phyloP scores from a whole-genome alignment of 2,329 filamentous ascomycete genomes.

The Penicillium capsulatum region DNA sequence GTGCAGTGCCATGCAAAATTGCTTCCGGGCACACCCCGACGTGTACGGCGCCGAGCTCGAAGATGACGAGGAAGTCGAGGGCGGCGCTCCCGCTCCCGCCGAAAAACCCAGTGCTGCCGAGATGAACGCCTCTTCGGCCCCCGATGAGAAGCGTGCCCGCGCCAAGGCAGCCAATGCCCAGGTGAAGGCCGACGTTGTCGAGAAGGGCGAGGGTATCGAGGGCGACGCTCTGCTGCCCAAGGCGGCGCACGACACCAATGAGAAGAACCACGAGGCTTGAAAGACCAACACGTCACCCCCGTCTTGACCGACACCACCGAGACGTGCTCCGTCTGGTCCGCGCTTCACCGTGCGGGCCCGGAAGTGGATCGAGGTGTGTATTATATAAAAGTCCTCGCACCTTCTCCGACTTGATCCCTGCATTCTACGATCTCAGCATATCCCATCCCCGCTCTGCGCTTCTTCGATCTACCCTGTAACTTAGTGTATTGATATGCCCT shows the following conservation, averaged over 20 bases:
- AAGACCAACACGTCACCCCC: constrained; percentile 11
- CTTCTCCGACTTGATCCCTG: constrained; percentile 9
- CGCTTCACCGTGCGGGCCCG: constrained; percentile 9
- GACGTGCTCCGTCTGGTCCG: not conserved
- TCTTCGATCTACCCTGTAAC: constrained; percentile 24
- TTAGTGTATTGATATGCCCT: constrained; percentile 29
- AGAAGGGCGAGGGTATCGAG: constrained; percentile 34
- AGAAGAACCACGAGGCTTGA: constrained; percentile 21
- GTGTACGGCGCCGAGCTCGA: constrained; percentile 86
- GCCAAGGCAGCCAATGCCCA: constrained; percentile 13
- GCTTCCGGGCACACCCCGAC: constrained; percentile 88
- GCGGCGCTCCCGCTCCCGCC: constrained; percentile 29
- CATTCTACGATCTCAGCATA: constrained; percentile 20
- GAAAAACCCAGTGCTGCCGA: constrained; percentile 21
- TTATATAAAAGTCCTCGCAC: constrained; percentile 21
- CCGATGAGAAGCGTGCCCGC: constrained; percentile 25
- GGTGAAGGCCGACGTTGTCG: constrained; percentile 19
- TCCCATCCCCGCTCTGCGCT: constrained; percentile 22
- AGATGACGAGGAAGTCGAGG: constrained; percentile 57
- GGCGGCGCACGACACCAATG: constrained; percentile 45
- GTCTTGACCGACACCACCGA: not conserved
- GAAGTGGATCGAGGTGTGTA: constrained; percentile 21
- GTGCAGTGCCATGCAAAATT: constrained; percentile 87
- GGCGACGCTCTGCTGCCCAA: constrained; percentile 47
- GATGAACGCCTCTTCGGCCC: constrained; percentile 22